Conservation (phyloP, 495 filamentous ascomycete genomes). For the Gamarada debralockiae region DNA sequence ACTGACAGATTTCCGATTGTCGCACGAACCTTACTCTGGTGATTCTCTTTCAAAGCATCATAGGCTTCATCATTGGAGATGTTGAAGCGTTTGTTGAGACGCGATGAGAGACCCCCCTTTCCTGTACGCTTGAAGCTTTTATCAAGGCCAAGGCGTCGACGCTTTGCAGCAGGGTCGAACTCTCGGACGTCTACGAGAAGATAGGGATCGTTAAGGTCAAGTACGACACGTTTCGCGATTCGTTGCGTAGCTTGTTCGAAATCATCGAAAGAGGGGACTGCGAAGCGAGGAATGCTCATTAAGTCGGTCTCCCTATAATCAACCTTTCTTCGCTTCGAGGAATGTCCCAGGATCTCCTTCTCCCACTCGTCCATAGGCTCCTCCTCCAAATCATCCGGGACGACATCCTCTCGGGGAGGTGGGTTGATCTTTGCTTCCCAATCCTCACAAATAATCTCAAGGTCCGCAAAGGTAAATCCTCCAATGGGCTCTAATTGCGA, state of each 20-base stretch:
- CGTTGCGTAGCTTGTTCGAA: constrained; percentile 59
- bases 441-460: constrained; percentile 76
- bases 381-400: constrained; percentile 38
- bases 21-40: constrained; percentile 90
- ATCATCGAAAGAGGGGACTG: constrained; percentile 42
- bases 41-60: constrained; percentile 92
- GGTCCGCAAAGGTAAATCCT: constrained; percentile 67
- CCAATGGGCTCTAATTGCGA: constrained; percentile 62
- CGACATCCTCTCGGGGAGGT: constrained; percentile 21
- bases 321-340: constrained; percentile 34
- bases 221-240: constrained; percentile 66
- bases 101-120: constrained; percentile 49
- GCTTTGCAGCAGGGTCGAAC: constrained; percentile 30
- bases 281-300: constrained; percentile 38
- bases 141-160: constrained; percentile 29
- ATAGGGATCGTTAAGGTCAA: constrained; percentile 90
- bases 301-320: constrained; percentile 31
- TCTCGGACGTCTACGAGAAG: constrained; percentile 68
- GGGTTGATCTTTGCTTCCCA: constrained; percentile 61
- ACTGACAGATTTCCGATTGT: constrained; percentile 80
- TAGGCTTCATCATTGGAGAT: constrained; percentile 96
- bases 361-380: constrained; percentile 45
- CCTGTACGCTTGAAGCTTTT: constrained; percentile 46
- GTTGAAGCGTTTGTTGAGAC: constrained; percentile 80
- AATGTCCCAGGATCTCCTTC: constrained; percentile 39